Evolutionary conservation across 257 asterid genomes (phyloP), one percentile per base, ranked within the genome.

Genomic region (Fraxinus quadrangulata): DNA sequence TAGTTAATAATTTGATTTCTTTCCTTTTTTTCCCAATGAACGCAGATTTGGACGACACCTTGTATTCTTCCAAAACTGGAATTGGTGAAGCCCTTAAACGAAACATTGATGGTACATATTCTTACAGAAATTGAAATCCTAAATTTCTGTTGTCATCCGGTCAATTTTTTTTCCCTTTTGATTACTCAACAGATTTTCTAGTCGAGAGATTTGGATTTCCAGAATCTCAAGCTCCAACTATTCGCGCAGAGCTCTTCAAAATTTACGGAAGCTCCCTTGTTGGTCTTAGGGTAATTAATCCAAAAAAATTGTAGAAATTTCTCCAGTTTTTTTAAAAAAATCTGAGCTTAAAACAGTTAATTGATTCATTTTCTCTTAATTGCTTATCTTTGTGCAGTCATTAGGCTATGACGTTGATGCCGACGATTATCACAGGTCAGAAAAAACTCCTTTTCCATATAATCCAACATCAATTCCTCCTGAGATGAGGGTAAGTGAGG

Each of bases 41-140:
- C 19, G 74, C 91, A 94, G 97, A 94, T 88, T 91, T 94, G 92
- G 98, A 94, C 67, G 97, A 94, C 74, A 94, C 98, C 68, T 78
- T 94, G 85, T 94, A 94, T 75, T 88, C 98, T 16, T 88, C 94
- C 67, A 80, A 81, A 51, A 79, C 85, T 26, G 97, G 98, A 81
- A 90, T 94, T 61, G 97, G 96, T 6, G 85, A 80, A 81, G 96
- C 97, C 12, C 85, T 87, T 61, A 92, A 91, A 80, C 89, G 82
- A 21, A 94, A 94, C 78, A 96, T 94, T 83, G 90, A 90, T 79
- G 98, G 98, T 93, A 40, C 54, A n/a, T 39, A 3, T 63, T 67
- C 2, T 31, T 28, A 8, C 6, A 26, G 39, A 45, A 56, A 47
- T 30, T 63, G 23, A 33, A 34, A 19, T 51, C 17, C 2, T 14